phyloP scores from a whole-genome alignment of 208 protist genomes.

The Willaertia magna region DNA sequence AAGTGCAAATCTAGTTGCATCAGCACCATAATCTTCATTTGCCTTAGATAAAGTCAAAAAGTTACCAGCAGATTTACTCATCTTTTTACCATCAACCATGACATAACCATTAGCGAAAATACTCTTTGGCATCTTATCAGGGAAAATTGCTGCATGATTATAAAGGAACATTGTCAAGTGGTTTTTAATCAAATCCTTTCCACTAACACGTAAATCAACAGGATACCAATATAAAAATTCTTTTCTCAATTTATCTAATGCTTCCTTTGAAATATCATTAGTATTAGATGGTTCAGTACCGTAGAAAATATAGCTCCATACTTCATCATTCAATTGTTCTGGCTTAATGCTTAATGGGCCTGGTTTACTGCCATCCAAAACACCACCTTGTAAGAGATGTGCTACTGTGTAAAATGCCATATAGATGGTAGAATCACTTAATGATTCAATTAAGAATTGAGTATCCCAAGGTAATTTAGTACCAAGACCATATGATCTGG shows the following conservation, averaged over 20 bases:
- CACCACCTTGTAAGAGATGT: conserved; percentile 80
- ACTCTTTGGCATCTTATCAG: conserved; percentile 63
- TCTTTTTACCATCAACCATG: conserved; percentile 96
- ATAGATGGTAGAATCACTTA: conserved; percentile 99
- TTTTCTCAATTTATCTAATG: conserved; percentile 53
- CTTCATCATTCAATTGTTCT: conserved; percentile 74
- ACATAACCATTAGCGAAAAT: conserved; percentile 98
- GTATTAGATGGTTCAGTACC: conserved; percentile 45
- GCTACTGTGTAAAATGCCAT: conserved; percentile 99
- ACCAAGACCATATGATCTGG: conserved; percentile 96
- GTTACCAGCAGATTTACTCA: conserved; percentile 99
- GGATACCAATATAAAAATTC: conserved; percentile 99
- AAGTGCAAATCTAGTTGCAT: conserved; percentile 86
- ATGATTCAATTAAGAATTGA: conserved; percentile 96
- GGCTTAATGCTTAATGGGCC: conserved; percentile 56
- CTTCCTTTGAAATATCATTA: conserved; percentile 51
- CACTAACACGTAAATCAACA: conserved; percentile 94
- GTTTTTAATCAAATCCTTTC: conserved; percentile 99
- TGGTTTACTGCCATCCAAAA: conserved; percentile 37
- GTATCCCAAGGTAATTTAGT: conserved; percentile 88
- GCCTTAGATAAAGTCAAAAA: conserved; percentile 88
- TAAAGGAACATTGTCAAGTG: conserved; percentile 99
- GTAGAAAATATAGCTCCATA: conserved; percentile 87
- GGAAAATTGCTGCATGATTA: conserved; percentile 98
- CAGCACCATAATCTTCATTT: conserved; percentile 61